Evolutionary conservation across 805 yeast genomes (phyloP), one percentile per base, ranked within the genome.

Genomic region (Kregervanrija fluxuum): DNA sequence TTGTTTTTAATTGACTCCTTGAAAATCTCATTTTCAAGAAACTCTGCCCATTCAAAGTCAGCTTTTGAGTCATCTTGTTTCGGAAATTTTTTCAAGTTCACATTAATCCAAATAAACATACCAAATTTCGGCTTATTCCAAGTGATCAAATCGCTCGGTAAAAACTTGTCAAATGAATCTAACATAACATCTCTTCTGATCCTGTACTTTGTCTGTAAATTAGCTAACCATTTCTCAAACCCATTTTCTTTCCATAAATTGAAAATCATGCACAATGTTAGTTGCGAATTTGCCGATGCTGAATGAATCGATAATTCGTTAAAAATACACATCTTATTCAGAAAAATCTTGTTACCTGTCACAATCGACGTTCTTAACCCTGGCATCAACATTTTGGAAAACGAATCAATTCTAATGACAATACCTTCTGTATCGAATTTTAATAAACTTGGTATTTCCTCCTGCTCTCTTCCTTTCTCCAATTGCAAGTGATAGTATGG

Each of bases 401-500:
- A 80, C 5, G 91, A 81, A 54, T 85, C 95, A 48, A 85, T 71
- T 50, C 95, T 71, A 39, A 85, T 59, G 12, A 86, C 93, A 52
- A 93, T 73, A 40, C 95, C 95, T 43, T 83, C 89, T 16, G 69
- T 68, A 62, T 86, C 95, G 44, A 82, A 57, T n/a, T 79, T 72
- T 37, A 85, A 60, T 67, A 81, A 79, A 8, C 87, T 79, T n/a
- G 80, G 77, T 39, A 79, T 53, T 53, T 79, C 75, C 44, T 70
- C 71, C 12, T 67, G 67, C 47, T 71, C 68, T 15, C 56, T 49
- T 30, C 73, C 68, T 52, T 64, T 51, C 45, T 69, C 77, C 67
- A 82, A 71, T 55, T 81, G 84, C 56, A 86, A 65, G 64, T 80
- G 85, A 64, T 82, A 85, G 70, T 86, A 87, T 6, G 95, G 95